Evolutionary conservation across 1,284 basidiomycete genomes (phyloP).

Genomic region (Boletus semigastroideus): DNA sequence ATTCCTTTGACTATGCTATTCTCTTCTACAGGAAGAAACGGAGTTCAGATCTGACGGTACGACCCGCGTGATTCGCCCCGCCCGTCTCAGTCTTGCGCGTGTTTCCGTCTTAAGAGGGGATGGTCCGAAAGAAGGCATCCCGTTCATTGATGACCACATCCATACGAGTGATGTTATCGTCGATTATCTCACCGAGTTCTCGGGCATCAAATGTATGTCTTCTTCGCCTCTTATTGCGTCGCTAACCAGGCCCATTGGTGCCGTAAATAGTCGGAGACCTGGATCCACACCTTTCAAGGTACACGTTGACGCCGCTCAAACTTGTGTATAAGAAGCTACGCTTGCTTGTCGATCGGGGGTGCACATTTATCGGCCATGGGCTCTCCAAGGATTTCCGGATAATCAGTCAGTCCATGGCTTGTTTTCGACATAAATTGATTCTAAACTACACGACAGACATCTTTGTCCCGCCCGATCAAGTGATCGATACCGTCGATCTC

Average conservation of each 20-base stretch:
- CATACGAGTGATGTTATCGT: conserved; percentile 93
- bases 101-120: conserved; percentile 93
- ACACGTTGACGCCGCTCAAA: conserved; percentile 94
- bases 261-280: conserved; percentile 77
- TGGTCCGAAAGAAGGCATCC: conserved; percentile 74
- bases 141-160: conserved; percentile 98
- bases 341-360: conserved; percentile 90
- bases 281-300: conserved; percentile 78
- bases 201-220: conserved; percentile 85
- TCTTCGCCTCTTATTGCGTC: not conserved
- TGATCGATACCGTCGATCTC: conserved; percentile 95
- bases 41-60: conserved; percentile 58
- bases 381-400: conserved; percentile 99
- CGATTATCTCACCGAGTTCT: conserved; percentile 96
- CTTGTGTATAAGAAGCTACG: conserved; percentile 98
- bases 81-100: conserved; percentile 88
- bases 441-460: conserved; percentile 61
- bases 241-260: not conserved
- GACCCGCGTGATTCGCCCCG: conserved; percentile 89
- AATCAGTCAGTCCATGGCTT: conserved; percentile 70
- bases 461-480: conserved; percentile 91
- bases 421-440: not conserved
- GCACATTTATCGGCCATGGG: conserved; percentile 97
- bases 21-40: conserved; percentile 57
- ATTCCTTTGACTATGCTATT: not conserved